These are phyloP conservation scores for Plasmodium falciparum DNA, from an alignment of 169 alveolate genomes.

Conservation along the genomic window DNA sequence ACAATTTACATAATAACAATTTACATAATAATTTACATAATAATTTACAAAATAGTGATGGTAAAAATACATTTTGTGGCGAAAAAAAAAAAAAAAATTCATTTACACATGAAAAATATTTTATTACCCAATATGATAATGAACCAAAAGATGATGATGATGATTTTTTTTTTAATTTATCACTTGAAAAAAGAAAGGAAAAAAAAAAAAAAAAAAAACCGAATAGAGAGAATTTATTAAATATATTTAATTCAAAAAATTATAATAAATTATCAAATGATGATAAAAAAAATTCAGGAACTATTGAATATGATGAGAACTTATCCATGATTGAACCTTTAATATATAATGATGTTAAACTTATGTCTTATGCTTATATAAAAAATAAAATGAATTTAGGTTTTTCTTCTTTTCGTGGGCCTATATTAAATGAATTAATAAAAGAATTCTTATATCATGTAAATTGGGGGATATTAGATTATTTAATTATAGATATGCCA, in stretches of 20 bases:
- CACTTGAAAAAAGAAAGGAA: too few species aligned
- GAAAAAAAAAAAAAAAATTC: neutral
- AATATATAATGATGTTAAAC: slow-evolving; percentile 78
- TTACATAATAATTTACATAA: neutral
- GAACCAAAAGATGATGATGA: neutral
- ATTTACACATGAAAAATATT: too few species aligned
- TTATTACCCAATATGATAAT: neutral
- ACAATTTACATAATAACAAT: neutral
- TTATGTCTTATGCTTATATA: slow-evolving; percentile 81
- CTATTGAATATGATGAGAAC: neutral
- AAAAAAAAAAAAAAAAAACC: too few species aligned
- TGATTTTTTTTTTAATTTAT: too few species aligned
- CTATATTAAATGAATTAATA: slow-evolving; percentile 93
- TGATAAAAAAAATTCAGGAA: too few species aligned
- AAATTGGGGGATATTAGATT: slow-evolving; percentile 98
- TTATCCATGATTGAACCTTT: slow-evolving; percentile 79
- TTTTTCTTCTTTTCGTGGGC: slow-evolving; percentile 95
- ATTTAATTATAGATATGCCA: slow-evolving; percentile 98
- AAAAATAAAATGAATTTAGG: slow-evolving; percentile 76
- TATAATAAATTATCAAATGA: too few species aligned
- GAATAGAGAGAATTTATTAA: too few species aligned
- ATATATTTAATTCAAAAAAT: too few species aligned
- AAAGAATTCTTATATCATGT: slow-evolving; percentile 92
- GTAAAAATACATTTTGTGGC: neutral
- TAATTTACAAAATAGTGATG: neutral